Conservation (phyloP, 352 stramenopile genomes). For the Phytophthora capsici region DNA sequence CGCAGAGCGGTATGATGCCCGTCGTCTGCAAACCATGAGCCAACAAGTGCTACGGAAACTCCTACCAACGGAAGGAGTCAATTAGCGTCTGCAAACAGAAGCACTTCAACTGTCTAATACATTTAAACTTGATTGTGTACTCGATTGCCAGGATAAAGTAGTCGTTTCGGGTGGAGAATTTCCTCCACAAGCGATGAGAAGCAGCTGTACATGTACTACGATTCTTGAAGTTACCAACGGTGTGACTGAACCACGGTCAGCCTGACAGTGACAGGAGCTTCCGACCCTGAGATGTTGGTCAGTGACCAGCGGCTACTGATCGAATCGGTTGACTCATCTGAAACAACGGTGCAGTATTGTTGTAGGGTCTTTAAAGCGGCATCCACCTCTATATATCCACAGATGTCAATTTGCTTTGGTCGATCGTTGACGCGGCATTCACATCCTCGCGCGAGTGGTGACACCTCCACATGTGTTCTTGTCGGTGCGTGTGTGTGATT, state of each 20-base stretch:
- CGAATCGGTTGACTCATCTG: no score
- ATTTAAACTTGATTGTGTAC: no score
- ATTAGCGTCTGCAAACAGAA: neutral
- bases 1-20: slow-evolving; percentile 63
- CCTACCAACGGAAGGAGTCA: neutral
- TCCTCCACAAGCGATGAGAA: neutral
- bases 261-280: neutral
- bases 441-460: slow-evolving; percentile 4
- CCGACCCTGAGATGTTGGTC: no score
- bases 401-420: neutral
- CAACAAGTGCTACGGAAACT: slow-evolving; percentile 41
- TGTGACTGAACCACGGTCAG: slow-evolving; percentile 7
- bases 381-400: neutral
- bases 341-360: no score
- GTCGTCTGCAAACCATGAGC: slow-evolving; percentile 55
- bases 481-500: no score
- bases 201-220: neutral
- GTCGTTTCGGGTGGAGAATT: no score
- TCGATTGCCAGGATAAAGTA: neutral
- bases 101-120: no score
- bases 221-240: slow-evolving; percentile 23
- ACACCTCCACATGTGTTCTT: slow-evolving; percentile 2
- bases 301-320: no score
- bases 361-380: neutral
- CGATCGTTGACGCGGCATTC: neutral